A percentile compares a stretch with the other conserved stretches of the same genome.
Conservation (phyloP, 345 rosid genomes). For the Syzygium oleosum region DNA sequence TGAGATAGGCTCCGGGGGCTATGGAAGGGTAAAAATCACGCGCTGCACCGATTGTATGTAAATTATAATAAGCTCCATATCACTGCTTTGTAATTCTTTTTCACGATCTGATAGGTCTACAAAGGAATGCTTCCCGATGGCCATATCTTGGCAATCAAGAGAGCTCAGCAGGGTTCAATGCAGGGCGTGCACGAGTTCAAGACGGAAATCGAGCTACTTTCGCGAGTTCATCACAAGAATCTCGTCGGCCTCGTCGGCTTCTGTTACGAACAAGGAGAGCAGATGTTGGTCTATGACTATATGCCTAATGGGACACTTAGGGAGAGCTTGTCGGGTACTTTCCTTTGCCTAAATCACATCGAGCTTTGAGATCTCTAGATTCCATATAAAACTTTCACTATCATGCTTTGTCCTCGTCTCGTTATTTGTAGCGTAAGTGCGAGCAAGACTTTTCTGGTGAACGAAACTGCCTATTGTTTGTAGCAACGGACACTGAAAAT, state of each 20-base stretch:
- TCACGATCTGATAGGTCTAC: constrained; percentile 47
- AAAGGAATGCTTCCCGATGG: constrained; percentile 75
- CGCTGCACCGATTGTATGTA: neutral
- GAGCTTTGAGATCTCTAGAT: neutral
- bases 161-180: constrained; percentile 89
- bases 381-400: neutral
- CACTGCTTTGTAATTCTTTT: neutral
- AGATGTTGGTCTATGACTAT: constrained; percentile 84
- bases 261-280: constrained; percentile 90
- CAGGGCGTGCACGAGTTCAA: constrained; percentile 93
- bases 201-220: constrained; percentile 93
- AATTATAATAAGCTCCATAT: neutral
- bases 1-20: constrained; percentile 93
- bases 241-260: constrained; percentile 87
- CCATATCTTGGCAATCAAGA: constrained; percentile 76
- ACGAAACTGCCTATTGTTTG: neutral
- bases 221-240: constrained; percentile 95
- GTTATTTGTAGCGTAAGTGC: neutral
- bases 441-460: neutral
- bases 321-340: constrained; percentile 65
- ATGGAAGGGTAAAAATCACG: constrained; percentile 52
- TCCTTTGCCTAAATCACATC: neutral
- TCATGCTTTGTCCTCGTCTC: neutral
- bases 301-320: constrained; percentile 83
- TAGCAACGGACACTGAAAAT: neutral